Conservation (phyloP, 1,284 basidiomycete species). For the Taiwanofungus camphoratus region DNA sequence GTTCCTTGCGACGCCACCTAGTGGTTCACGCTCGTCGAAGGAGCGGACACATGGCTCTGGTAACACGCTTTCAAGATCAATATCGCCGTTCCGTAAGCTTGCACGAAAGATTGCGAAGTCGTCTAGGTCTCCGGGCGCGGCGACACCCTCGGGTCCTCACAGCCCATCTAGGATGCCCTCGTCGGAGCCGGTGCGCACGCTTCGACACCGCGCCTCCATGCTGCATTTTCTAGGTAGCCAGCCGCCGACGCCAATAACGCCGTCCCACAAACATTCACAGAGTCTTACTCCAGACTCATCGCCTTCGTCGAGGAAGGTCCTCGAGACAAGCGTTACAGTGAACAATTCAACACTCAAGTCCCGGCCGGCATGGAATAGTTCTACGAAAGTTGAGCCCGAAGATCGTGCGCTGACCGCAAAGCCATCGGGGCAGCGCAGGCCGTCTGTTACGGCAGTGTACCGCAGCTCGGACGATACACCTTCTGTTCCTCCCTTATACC, state of each 20-base stretch:
- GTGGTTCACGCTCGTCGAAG: conserved; percentile 21
- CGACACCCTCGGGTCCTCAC: conserved; percentile 44
- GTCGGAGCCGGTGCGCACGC: conserved; percentile 45
- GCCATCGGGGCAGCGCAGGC: conserved; percentile 35
- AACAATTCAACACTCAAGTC: conserved; percentile 36
- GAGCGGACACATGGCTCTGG: conserved; percentile 40
- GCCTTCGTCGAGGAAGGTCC: conserved; percentile 31
- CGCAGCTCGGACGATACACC: conserved; percentile 35
- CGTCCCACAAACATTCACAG: conserved; percentile 60
- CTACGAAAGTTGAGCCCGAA: conserved; percentile 60
- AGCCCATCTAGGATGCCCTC: conserved; percentile 38
- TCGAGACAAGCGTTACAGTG: conserved; percentile 25
- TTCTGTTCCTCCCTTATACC: conserved; percentile 35
- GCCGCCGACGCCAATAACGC: conserved; percentile 42
- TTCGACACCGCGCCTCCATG: conserved; percentile 57
- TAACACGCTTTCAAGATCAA: conserved; percentile 61
- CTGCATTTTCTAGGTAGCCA: conserved; percentile 43
- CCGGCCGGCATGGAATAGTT: conserved; percentile 65
- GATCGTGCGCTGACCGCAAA: conserved; percentile 43
- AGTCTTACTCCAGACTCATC: conserved; percentile 68
- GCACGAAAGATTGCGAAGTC: conserved; percentile 49
- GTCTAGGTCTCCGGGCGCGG: conserved; percentile 33
- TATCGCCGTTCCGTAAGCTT: conserved; percentile 72
- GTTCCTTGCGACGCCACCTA: conserved; percentile 60
- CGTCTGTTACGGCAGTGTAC: conserved; percentile 28